Evolutionary conservation across 345 rosid genomes (phyloP).

Genomic region (Salix koriyanagi): DNA sequence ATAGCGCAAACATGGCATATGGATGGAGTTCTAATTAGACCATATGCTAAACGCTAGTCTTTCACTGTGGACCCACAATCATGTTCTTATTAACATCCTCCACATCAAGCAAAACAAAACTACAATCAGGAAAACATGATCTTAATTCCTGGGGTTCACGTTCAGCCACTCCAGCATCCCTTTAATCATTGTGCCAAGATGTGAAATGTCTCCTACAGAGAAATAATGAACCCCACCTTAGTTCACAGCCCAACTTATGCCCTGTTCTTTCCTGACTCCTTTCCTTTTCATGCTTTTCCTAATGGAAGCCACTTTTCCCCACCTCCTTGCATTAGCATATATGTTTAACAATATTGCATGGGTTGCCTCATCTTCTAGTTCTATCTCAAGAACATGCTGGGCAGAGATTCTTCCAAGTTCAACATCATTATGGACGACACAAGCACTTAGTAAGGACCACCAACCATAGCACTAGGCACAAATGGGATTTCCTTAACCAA

Average conservation of each 20-base stretch:
- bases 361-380: slow-evolving; percentile 70
- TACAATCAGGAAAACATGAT: slow-evolving; percentile 50
- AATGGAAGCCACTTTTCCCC: slow-evolving; percentile 59
- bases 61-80: slow-evolving; percentile 81
- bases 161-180: slow-evolving; percentile 90
- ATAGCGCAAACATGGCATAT: slow-evolving; percentile 56
- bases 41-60: slow-evolving; percentile 81
- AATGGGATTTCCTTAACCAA: slow-evolving; percentile 62
- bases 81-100: slow-evolving; percentile 57
- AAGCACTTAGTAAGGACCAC: slow-evolving; percentile 87
- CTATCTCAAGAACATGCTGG: slow-evolving; percentile 50
- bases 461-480: slow-evolving; percentile 71
- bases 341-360: slow-evolving; percentile 72
- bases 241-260: slow-evolving; percentile 85
- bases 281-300: slow-evolving; percentile 64
- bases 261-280: slow-evolving; percentile 77
- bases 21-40: slow-evolving; percentile 46
- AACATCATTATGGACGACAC: slow-evolving; percentile 59
- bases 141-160: slow-evolving; percentile 55
- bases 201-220: slow-evolving; percentile 56
- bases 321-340: slow-evolving; percentile 61
- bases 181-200: slow-evolving; percentile 55
- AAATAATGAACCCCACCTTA: slow-evolving; percentile 64
- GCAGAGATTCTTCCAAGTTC: slow-evolving; percentile 64
- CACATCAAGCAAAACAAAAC: slow-evolving; percentile 49